phyloP scores from a whole-genome alignment of 2,329 filamentous ascomycete species.

The Chaetomiaceae sp. region DNA sequence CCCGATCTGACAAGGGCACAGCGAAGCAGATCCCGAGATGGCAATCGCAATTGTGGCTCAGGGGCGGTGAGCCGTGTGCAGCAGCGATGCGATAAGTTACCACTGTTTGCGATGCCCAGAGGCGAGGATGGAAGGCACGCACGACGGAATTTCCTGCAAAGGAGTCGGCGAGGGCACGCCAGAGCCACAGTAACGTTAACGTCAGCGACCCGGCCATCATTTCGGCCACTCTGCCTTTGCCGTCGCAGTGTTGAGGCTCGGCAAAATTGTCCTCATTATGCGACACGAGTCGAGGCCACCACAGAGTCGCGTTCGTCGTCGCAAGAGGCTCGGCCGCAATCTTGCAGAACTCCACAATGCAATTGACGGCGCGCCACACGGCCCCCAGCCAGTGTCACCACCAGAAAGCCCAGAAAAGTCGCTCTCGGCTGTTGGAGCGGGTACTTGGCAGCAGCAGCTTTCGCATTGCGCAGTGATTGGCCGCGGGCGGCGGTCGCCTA shows the following conservation, averaged over 20 bases:
- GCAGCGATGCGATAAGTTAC: no score
- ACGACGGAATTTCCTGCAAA: background rate
- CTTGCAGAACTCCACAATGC: slow-evolving; percentile 9
- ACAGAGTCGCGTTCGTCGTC: slow-evolving; percentile 2
- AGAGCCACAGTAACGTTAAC: no score
- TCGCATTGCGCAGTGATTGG: slow-evolving; percentile 1
- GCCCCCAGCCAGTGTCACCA: background rate
- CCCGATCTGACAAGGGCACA: slow-evolving; percentile 12
- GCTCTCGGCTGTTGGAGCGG: slow-evolving; percentile 10
- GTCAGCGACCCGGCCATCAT: slow-evolving; percentile 13
- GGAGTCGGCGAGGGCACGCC: no score
- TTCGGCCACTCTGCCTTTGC: slow-evolving; percentile 11
- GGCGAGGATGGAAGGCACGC: background rate
- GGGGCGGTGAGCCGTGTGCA: slow-evolving; percentile 15
- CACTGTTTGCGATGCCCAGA: no score
- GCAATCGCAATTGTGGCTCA: slow-evolving; percentile 13
- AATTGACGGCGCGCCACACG: slow-evolving; percentile 3
- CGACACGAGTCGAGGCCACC: slow-evolving; percentile 9
- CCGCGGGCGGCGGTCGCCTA: background rate
- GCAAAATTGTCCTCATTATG: slow-evolving; percentile 16
- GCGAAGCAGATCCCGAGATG: slow-evolving; percentile 13
- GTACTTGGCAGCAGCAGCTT: slow-evolving; percentile 15
- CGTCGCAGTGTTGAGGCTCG: slow-evolving; percentile 13
- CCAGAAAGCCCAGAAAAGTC: background rate
- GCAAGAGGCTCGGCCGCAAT: slow-evolving; percentile 12